phyloP scores from a whole-genome alignment of 768 basidiomycete genomes.

The Psilocybe sp. region DNA sequence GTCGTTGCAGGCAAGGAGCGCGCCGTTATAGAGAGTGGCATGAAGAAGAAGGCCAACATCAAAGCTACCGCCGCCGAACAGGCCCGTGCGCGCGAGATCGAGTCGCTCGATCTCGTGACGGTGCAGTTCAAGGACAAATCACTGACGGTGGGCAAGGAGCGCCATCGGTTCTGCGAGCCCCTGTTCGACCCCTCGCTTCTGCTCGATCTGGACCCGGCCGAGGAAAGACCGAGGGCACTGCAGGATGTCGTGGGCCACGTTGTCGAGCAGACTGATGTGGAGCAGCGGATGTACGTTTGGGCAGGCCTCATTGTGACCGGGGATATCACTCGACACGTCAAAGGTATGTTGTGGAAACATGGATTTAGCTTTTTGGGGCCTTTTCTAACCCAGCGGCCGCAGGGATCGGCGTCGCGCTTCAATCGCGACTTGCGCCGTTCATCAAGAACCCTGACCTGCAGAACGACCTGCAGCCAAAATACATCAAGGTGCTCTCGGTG shows the following conservation, averaged over 20 bases:
- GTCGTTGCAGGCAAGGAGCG: slow-evolving; percentile 90
- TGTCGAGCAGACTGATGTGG: slow-evolving; percentile 58
- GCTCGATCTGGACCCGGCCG: slow-evolving; percentile 24
- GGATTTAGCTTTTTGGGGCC: background rate
- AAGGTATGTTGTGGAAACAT: slow-evolving; percentile 43
- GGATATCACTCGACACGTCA: slow-evolving; percentile 66
- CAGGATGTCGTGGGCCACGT: slow-evolving; percentile 68
- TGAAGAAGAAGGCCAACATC: slow-evolving; percentile 71
- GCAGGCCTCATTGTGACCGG: slow-evolving; percentile 81
- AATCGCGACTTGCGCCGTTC: slow-evolving; percentile 66
- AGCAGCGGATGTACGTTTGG: slow-evolving; percentile 72
- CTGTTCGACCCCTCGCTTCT: slow-evolving; percentile 74
- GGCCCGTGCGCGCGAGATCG: slow-evolving; percentile 78
- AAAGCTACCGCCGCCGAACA: slow-evolving; percentile 77
- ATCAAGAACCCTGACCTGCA: slow-evolving; percentile 59
- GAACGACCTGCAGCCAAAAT: slow-evolving; percentile 71
- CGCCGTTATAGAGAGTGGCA: slow-evolving; percentile 81
- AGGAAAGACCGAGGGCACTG: slow-evolving; percentile 40
- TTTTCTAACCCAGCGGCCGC: slow-evolving; percentile 4
- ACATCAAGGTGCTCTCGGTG: slow-evolving; percentile 58
- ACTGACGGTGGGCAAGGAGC: slow-evolving; percentile 79
- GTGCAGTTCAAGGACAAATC: slow-evolving; percentile 69
- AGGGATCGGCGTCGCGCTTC: slow-evolving; percentile 69
- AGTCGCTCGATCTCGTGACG: slow-evolving; percentile 79
- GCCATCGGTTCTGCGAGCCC: slow-evolving; percentile 90